Conservation (phyloP, 805 yeast species). For the Candida dajiaensis region DNA sequence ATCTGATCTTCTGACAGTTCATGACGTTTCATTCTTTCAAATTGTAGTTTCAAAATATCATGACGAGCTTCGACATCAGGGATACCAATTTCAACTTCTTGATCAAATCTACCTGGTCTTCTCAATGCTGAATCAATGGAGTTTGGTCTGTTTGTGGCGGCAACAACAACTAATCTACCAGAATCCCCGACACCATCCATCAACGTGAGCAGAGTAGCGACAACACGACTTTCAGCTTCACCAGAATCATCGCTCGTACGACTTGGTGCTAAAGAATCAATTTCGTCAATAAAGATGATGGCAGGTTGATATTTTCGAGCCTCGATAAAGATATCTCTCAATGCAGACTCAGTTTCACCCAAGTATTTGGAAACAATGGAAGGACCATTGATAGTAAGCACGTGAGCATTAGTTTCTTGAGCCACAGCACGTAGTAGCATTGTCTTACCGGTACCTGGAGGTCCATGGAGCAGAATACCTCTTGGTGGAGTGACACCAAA, state of each 20-base stretch:
- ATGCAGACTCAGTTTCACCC: conserved; percentile 87
- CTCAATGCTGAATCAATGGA: conserved; percentile 66
- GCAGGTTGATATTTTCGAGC: conserved; percentile 85
- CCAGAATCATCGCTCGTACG: conserved; percentile 81
- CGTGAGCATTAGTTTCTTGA: conserved; percentile 72
- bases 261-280: conserved; percentile 86
- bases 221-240: conserved; percentile 85
- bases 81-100: conserved; percentile 84
- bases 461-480: conserved; percentile 91
- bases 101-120: conserved; percentile 86
- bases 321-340: conserved; percentile 79
- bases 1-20: conserved; percentile 49
- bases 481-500: conserved; percentile 92
- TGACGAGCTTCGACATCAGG: conserved; percentile 81
- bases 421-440: conserved; percentile 82
- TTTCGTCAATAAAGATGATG: conserved; percentile 84
- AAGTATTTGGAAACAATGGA: conserved; percentile 86
- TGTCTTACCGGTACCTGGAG: conserved; percentile 96
- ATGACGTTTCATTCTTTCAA: conserved; percentile 46
- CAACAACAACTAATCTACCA: conserved; percentile 61
- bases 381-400: conserved; percentile 83
- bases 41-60: conserved; percentile 63
- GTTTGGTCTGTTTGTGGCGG: conserved; percentile 71
- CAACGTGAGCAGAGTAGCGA: conserved; percentile 78
- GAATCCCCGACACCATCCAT: conserved; percentile 72